Evolutionary conservation across 2,329 filamentous ascomycete genomes (phyloP), one percentile per base, ranked within the genome.

Genomic region (Fusarium gaditjirri): DNA sequence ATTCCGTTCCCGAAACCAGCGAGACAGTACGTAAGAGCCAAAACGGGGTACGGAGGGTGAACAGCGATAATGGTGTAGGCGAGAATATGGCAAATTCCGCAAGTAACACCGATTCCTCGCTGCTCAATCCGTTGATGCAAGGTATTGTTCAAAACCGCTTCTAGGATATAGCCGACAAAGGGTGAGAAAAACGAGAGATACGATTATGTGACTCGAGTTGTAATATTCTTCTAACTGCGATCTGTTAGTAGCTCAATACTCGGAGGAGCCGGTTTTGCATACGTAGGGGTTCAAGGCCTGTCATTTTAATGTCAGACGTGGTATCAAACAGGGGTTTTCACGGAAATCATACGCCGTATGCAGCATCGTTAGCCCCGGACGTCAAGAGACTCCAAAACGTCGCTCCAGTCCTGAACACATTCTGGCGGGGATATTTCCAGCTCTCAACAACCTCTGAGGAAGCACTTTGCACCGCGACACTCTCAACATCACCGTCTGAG

Each of bases 1-100:
- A 93, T 80, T 0, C 92, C 92, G 76, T 92, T 94, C 1, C 91
- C 92, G 59, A 93, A 90, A 0, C 92, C 92, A 2, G 90, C 89
- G 4, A 94, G 78, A 68, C 89, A 86, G 76, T 91, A 93, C 14
- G 89, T 86, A 16, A 93, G 77, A 2, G 93, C 88, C 0, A 94
- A 82, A 2, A 89, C 89, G 0, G 90, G 89, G 72, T 91, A 93
- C 0, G 91, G 90, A 3, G 92, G 92, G 77, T 93, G 92, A 8
- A 88, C 77, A 1, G 87, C 84, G 41, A 91, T 87, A 58, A 92
- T 83, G 43, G 90, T 81, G 75, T 93, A 94, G 10, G 91, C 85
- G n/a, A 89, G 56, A 2, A 93, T 71, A 76, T 93, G 92, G 73
- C 87, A 89, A 1, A 80, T 70, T 0, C 91, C 88, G 6, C 85